Conservation (phyloP, 2,329 filamentous ascomycete genomes). For the Pestalotiopsis sp. region DNA sequence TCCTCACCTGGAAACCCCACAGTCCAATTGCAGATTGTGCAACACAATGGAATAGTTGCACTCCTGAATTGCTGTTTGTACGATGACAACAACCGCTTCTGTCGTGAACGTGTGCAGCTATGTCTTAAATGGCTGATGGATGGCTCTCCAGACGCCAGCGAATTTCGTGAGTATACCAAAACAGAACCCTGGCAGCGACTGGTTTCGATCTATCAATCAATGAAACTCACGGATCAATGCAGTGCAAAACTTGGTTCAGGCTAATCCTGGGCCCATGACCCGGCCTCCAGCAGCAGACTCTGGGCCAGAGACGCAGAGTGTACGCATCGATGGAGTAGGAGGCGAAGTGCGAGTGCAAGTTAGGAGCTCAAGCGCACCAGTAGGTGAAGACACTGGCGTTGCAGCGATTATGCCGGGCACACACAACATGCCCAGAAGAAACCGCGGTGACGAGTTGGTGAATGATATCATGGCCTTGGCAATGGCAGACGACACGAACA, state of each 20-base stretch:
- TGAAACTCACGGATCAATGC: background rate
- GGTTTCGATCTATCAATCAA: background rate
- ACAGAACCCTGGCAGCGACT: background rate
- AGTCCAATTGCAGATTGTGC: constrained; percentile 86
- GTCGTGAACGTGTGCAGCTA: constrained; percentile 87
- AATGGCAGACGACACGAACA: constrained; percentile 24
- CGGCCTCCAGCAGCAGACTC: constrained; percentile 23
- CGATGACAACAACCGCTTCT: constrained; percentile 92
- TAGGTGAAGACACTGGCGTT: constrained; percentile 19
- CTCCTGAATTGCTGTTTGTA: constrained; percentile 88
- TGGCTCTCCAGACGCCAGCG: constrained; percentile 73
- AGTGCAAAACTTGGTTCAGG: constrained; percentile 61
- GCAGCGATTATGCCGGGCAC: background rate
- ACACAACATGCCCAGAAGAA: constrained; percentile 14
- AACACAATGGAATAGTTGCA: constrained; percentile 82
- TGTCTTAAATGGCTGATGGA: constrained; percentile 84
- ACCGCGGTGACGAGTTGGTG: constrained; percentile 33
- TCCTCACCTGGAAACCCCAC: constrained; percentile 67
- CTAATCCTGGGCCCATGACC: constrained; percentile 25
- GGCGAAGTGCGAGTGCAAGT: constrained; percentile 61
- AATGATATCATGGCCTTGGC: constrained; percentile 34
- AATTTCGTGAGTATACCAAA: constrained; percentile 47
- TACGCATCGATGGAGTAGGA: constrained; percentile 58
- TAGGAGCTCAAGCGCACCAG: constrained; percentile 36
- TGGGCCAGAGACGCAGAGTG: constrained; percentile 41